These are phyloP conservation scores for Schizonepeta tenuifolia DNA, from an alignment of 257 asterid genomes.

Conservation along the genomic window DNA sequence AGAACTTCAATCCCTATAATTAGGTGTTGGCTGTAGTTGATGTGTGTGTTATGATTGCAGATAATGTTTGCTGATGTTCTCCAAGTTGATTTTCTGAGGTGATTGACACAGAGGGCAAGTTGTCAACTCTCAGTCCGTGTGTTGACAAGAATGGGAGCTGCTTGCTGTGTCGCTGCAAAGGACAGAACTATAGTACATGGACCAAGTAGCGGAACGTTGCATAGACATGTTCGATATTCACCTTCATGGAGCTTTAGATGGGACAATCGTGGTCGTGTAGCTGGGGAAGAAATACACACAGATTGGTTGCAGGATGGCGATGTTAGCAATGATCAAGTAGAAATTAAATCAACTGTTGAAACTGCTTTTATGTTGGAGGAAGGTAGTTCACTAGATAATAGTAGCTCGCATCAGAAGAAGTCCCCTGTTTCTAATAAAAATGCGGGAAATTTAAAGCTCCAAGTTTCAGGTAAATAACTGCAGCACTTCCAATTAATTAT, in stretches of 20 bases:
- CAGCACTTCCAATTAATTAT: constrained; percentile 21
- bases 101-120: constrained; percentile 25
- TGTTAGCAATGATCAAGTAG: constrained; percentile 41
- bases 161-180: constrained; percentile 84
- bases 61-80: constrained; percentile 16
- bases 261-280: constrained; percentile 87
- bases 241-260: constrained; percentile 94
- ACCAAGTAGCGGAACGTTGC: constrained; percentile 52
- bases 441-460: constrained; percentile 40
- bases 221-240: constrained; percentile 65
- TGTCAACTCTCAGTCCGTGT: constrained; percentile 8
- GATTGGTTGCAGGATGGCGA: constrained; percentile 58
- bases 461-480: constrained; percentile 52
- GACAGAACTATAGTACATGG: constrained; percentile 64
- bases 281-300: constrained; percentile 71
- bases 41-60: constrained; percentile 34
- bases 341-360: constrained; percentile 56
- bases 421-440: constrained; percentile 59
- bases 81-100: constrained; percentile 12
- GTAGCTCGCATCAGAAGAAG: constrained; percentile 53
- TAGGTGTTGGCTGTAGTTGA: constrained; percentile 15
- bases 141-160: constrained; percentile 74
- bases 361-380: constrained; percentile 64
- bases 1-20: neutral
- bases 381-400: constrained; percentile 58